Conservation (phyloP, 2,329 filamentous ascomycete species). For the Aspergillus sp. region DNA sequence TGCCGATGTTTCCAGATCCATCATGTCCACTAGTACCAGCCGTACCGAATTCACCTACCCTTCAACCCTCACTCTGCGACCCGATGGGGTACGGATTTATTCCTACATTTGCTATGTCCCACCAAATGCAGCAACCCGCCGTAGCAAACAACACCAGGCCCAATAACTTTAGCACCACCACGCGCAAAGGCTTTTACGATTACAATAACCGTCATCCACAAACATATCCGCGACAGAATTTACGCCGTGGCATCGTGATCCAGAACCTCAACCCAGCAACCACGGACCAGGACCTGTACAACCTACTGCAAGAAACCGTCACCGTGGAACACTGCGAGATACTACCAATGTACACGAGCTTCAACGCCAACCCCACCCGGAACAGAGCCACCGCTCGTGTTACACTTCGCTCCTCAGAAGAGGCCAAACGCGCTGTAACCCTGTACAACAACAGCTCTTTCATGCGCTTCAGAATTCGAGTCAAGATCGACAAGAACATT, state of each 20-base stretch:
- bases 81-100: constrained; percentile 26
- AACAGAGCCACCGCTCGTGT: constrained; percentile 28
- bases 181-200: constrained; percentile 11
- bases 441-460: constrained; percentile 36
- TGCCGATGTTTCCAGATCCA: constrained; percentile 30
- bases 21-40: constrained; percentile 21
- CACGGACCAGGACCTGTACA: constrained; percentile 28
- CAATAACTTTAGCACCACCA: not conserved
- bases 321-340: constrained; percentile 35
- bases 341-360: constrained; percentile 10
- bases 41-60: constrained; percentile 30
- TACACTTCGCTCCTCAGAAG: constrained; percentile 33
- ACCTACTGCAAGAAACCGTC: constrained; percentile 30
- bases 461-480: constrained; percentile 33
- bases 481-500: constrained; percentile 31
- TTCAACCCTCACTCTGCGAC: constrained; percentile 30
- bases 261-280: constrained; percentile 31
- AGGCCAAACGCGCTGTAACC: constrained; percentile 35
- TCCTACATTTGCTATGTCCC: constrained; percentile 28
- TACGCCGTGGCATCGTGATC: constrained; percentile 25
- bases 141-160: constrained; percentile 6
- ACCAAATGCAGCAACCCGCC: constrained; percentile 12
- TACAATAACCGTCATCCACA: constrained; percentile 11
- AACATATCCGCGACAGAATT: constrained; percentile 8
- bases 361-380: constrained; percentile 19